Evolutionary conservation across 164 flowering plant species (phyloP), one percentile per base, ranked within the genome.

Genomic region (Hamamelis virginiana): DNA sequence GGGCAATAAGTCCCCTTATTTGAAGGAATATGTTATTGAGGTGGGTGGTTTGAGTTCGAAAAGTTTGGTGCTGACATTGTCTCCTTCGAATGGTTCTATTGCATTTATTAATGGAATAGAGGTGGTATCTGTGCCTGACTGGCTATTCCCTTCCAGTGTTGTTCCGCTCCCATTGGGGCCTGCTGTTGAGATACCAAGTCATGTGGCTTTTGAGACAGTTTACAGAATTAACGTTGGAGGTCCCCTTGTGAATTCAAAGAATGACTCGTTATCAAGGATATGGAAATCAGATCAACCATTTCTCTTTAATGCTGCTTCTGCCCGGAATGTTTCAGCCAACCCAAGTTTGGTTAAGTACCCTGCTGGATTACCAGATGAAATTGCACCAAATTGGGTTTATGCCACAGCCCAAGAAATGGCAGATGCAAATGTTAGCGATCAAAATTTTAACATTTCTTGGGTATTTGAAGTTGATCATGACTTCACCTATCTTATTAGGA

Each of bases 371-470:
- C 74, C 86, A 1, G 70, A 23, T n/a, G 76, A 71, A 50, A 78
- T 74, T 48, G 87, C 89, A 0, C 87, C 91, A 0, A 80, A 80
- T 69, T 72, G 64, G 81, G 87, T 85, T 62, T 87, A 87, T 67
- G 82, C 91, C 8, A 76, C 86, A 28, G 87, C 91, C 0, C 80
- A 77, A 65, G 84, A 80, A 71, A 87, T 87, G 91, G 89, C 82
- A 16, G 78, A 85, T 73, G 83, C 87, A 1, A 74, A 82, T 58
- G 84, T 82, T 1, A 78, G 52, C 33, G 70, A 75, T n/a, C 84
- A 67, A 66, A 83, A 65, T 5, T 85, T 85, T 51, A 85, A 85
- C 68, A 51, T 85, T 23, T 74, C 91, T 14, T 85, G 91, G 89
- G 48, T 21, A 27, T 83, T 87, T 52, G 55, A 44, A 44, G 84